These are phyloP conservation scores for Vitis riparia DNA, from an alignment of 164 flowering plant species.

Conservation along the genomic window DNA sequence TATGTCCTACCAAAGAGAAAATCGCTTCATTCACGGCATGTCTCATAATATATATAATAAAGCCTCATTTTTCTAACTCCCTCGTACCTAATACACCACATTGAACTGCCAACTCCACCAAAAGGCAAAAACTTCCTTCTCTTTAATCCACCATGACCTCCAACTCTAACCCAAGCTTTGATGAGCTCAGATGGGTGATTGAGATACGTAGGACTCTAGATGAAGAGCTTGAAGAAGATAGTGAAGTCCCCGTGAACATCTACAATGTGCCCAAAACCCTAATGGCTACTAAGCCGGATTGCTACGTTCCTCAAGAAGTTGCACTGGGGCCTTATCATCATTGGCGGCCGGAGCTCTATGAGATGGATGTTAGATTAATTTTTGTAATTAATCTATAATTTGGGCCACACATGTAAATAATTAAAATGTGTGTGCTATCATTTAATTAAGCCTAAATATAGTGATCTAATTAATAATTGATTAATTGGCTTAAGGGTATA, in stretches of 20 bases:
- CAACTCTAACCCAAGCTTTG: slow-evolving; percentile 20
- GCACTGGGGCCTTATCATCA: slow-evolving; percentile 57
- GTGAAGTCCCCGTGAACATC: slow-evolving; percentile 37
- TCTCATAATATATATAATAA: no score
- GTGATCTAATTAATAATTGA: no score
- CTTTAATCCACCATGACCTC: slow-evolving; percentile 2
- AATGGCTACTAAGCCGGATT: slow-evolving; percentile 31
- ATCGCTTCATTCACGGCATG: no score
- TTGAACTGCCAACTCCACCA: neutral
- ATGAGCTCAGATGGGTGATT: slow-evolving; percentile 48
- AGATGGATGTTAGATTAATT: no score
- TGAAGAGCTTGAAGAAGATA: slow-evolving; percentile 45
- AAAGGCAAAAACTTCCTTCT: slow-evolving; percentile 3
- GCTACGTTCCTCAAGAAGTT: slow-evolving; percentile 47
- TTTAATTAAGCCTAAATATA: no score
- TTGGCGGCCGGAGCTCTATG: slow-evolving; percentile 40
- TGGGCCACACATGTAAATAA: no score
- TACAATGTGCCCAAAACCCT: slow-evolving; percentile 48
- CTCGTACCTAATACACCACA: neutral
- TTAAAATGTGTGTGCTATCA: no score
- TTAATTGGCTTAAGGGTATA: no score
- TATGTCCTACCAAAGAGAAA: no score
- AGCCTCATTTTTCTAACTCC: neutral
- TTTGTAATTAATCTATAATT: no score
- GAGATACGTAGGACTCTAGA: slow-evolving; percentile 46